Conservation (phyloP, 352 stramenopile genomes). For the Globisporangium sylvaticum region DNA sequence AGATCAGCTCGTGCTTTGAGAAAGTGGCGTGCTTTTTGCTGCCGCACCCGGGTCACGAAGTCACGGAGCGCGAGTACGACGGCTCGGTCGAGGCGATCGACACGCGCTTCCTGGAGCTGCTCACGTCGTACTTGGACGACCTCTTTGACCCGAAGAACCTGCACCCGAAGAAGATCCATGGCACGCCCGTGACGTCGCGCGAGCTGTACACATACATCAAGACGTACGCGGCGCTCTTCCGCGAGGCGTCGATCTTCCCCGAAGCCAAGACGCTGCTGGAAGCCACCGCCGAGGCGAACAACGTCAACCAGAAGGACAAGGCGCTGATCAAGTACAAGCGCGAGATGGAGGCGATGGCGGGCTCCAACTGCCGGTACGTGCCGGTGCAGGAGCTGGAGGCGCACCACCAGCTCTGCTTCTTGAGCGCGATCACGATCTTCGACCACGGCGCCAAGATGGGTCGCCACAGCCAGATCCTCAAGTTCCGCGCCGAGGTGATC, state of each 20-base stretch:
- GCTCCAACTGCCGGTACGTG: slow-evolving; percentile 86
- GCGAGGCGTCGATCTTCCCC: slow-evolving; percentile 93
- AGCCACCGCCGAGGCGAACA: slow-evolving; percentile 97
- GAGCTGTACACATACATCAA: slow-evolving; percentile 97
- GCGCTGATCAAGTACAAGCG: slow-evolving; percentile 89
- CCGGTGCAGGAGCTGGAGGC: slow-evolving; percentile 84
- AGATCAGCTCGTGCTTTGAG: slow-evolving; percentile 97
- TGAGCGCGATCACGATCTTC: slow-evolving; percentile 88
- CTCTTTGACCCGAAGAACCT: slow-evolving; percentile 91
- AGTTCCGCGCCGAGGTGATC: slow-evolving; percentile 78
- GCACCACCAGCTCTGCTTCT: slow-evolving; percentile 84
- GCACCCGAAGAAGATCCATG: slow-evolving; percentile 93
- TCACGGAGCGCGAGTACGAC: slow-evolving; percentile 97
- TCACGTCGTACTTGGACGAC: slow-evolving; percentile 93
- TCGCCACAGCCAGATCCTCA: slow-evolving; percentile 85
- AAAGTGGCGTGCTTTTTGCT: slow-evolving; percentile 94
- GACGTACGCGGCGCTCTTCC: slow-evolving; percentile 96
- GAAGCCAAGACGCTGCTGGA: slow-evolving; percentile 97
- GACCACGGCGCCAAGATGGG: slow-evolving; percentile 96
- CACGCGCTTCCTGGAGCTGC: slow-evolving; percentile 89
- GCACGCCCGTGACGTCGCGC: slow-evolving; percentile 88
- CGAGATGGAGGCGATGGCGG: slow-evolving; percentile 91
- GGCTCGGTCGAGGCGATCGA: slow-evolving; percentile 94
- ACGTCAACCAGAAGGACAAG: slow-evolving; percentile 91
- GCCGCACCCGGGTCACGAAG: slow-evolving; percentile 94